Conservation (phyloP, 2,329 filamentous ascomycete genomes). For the Talaromyces sp. region DNA sequence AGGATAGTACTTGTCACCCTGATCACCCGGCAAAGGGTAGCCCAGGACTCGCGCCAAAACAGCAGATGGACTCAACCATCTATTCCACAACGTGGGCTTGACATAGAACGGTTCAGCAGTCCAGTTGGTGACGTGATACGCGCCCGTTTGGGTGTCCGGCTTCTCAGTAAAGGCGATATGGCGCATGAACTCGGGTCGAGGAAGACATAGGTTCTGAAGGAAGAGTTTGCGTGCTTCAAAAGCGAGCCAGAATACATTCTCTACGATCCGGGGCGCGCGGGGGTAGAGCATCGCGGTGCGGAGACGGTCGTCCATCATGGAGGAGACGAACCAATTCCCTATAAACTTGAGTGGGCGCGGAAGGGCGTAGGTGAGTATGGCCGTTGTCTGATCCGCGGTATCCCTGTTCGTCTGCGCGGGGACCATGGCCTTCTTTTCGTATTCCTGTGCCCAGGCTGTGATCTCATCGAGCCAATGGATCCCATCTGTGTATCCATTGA, state of each 20-base stretch:
- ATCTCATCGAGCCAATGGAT: constrained; percentile 54
- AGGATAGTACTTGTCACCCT: constrained; percentile 46
- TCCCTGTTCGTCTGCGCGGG: constrained; percentile 50
- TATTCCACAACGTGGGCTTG: constrained; percentile 57
- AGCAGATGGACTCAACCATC: constrained; percentile 57
- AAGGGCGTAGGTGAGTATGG: constrained; percentile 59
- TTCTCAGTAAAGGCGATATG: constrained; percentile 41
- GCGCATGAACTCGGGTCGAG: constrained; percentile 49
- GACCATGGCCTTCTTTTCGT: constrained; percentile 60
- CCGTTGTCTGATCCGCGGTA: constrained; percentile 58
- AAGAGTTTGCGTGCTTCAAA: constrained; percentile 54
- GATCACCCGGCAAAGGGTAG: constrained; percentile 48
- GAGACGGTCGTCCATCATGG: constrained; percentile 63
- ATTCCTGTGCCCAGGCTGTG: constrained; percentile 50
- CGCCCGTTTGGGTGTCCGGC: constrained; percentile 54
- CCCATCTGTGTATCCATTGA: constrained; percentile 48
- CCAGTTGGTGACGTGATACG: constrained; percentile 51
- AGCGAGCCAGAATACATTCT: constrained; percentile 43
- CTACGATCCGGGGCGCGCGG: constrained; percentile 34
- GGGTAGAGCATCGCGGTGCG: constrained; percentile 63
- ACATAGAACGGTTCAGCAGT: constrained; percentile 65
- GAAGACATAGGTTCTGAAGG: constrained; percentile 58
- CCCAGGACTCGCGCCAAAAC: constrained; percentile 49
- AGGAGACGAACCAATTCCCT: constrained; percentile 52
- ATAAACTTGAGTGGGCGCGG: constrained; percentile 45